Conservation (phyloP, 2,329 filamentous ascomycete species). For the Mycosphaerelloides madeirae region DNA sequence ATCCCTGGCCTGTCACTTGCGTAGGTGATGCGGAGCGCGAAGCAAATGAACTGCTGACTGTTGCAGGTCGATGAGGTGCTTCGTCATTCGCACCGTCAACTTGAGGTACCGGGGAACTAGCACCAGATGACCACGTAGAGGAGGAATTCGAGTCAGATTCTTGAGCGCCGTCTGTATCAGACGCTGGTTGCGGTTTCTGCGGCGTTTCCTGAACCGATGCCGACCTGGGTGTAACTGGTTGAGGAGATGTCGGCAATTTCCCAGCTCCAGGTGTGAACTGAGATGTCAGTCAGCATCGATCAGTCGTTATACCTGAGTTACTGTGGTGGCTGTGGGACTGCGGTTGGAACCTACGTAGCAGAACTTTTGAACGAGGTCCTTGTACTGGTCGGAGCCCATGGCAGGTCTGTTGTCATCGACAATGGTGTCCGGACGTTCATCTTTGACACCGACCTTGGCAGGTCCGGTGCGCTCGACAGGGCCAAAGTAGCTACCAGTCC, state of each 20-base stretch:
- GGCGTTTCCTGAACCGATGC: not conserved
- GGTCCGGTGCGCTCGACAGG: conserved; percentile 32
- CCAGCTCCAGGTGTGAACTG: conserved; percentile 33
- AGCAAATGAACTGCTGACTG: conserved; percentile 22
- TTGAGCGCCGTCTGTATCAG: conserved; percentile 15
- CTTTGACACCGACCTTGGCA: conserved; percentile 23
- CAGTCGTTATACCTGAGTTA: conserved; percentile 22
- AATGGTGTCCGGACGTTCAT: conserved; percentile 49
- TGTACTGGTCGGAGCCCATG: conserved; percentile 84
- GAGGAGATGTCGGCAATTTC: conserved; percentile 21
- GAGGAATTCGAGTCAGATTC: conserved; percentile 13
- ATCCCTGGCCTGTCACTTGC: conserved; percentile 22
- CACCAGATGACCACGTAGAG: conserved; percentile 23
- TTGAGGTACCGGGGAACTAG: conserved; percentile 22
- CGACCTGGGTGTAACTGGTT: conserved; percentile 6
- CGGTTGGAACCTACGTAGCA: conserved; percentile 86
- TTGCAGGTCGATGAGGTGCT: conserved; percentile 13
- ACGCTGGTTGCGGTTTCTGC: conserved; percentile 1
- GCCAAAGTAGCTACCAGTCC: conserved; percentile 36
- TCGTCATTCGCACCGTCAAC: conserved; percentile 28
- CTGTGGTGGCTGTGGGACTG: conserved; percentile 25
- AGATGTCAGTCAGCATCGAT: conserved; percentile 29
- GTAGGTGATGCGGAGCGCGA: conserved; percentile 32
- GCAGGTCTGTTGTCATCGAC: conserved; percentile 57
- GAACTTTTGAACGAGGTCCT: conserved; percentile 97